Evolutionary conservation across 495 filamentous ascomycete species (phyloP), one percentile per base, ranked within the genome.

Genomic region (Lophiotrema nucula): DNA sequence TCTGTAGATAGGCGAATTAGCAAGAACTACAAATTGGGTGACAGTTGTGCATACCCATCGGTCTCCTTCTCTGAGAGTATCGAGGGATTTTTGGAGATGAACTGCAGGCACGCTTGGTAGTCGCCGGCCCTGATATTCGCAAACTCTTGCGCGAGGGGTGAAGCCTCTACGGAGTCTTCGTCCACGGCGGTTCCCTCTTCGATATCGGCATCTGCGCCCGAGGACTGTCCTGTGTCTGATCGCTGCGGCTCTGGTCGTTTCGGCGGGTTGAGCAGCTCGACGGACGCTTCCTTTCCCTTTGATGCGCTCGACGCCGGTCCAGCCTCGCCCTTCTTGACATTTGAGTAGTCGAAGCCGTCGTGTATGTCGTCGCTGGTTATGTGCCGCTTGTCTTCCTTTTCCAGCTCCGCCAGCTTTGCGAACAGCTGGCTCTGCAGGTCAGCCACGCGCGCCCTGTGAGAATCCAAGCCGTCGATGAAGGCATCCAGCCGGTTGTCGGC

Each of bases 291-390:
- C 37, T 21, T 8, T 37, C 42, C 53, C 53, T 10, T 33, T 47
- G 47, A 46, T n/a, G 62, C 11, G 16, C 39, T 3, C 2, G 56
- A 16, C 27, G 41, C 35, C 21, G 19, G 6, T 3, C 39, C 1
- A 13, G 27, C 43, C 27, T 60, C 39, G 3, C 13, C 26, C 73
- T 72, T 62, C 59, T 70, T 64, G 45, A 98, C 81, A 58, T 85
- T 77, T 2, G 90, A 90, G 64, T 80, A 87, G 69, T 93, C 84
- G 69, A 98, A 98, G 11, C 93, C 93, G 4, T 85, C 89, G 68
- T 96, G 90, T 57, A 96, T 82, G 58, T 79, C 73, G 64, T 97
- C 95, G 66, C 90, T 97, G 1, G 93, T 98, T 61, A 98, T 98
- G 71, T 98, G 96, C 60, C 81, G 79, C 39, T 78, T 72, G 67